Conservation (phyloP, 495 filamentous ascomycete genomes). For the Penicillium angulare region DNA sequence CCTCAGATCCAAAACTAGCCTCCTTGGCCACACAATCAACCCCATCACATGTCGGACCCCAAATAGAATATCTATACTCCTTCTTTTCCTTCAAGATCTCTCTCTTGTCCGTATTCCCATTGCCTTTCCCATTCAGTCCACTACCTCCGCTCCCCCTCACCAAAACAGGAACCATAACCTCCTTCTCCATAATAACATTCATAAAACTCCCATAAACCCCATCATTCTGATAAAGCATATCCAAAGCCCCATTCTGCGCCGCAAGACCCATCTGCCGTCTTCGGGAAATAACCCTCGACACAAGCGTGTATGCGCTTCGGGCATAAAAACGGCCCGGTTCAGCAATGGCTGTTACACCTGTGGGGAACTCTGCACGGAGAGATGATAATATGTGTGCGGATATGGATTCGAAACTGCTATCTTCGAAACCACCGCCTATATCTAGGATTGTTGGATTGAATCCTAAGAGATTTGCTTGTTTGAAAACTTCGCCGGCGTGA, state of each 20-base stretch:
- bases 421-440: slow-evolving; percentile 34
- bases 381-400: slow-evolving; percentile 9
- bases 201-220: slow-evolving; percentile 36
- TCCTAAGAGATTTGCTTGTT: slow-evolving; percentile 11
- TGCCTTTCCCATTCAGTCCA: not conserved
- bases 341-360: slow-evolving; percentile 20
- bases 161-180: slow-evolving; percentile 14
- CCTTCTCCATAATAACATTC: slow-evolving; percentile 27
- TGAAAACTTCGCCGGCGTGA: slow-evolving; percentile 23
- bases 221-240: slow-evolving; percentile 39
- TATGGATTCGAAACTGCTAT: slow-evolving; percentile 21
- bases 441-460: slow-evolving; percentile 22
- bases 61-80: slow-evolving; percentile 27
- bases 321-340: slow-evolving; percentile 36
- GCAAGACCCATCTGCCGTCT: slow-evolving; percentile 19
- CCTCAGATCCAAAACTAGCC: slow-evolving; percentile 17
- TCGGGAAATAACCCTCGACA: slow-evolving; percentile 28
- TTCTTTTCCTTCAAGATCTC: not conserved
- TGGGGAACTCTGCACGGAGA: slow-evolving; percentile 14
- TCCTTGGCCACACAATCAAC: slow-evolving; percentile 24
- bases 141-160: not conserved
- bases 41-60: slow-evolving; percentile 39
- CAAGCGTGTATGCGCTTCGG: slow-evolving; percentile 24
- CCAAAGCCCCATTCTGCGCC: slow-evolving; percentile 7
- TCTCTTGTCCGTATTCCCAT: not conserved